Evolutionary conservation across 2,329 filamentous ascomycete genomes (phyloP), one percentile per base, ranked within the genome.

Genomic region (Pseudocercospora musae): DNA sequence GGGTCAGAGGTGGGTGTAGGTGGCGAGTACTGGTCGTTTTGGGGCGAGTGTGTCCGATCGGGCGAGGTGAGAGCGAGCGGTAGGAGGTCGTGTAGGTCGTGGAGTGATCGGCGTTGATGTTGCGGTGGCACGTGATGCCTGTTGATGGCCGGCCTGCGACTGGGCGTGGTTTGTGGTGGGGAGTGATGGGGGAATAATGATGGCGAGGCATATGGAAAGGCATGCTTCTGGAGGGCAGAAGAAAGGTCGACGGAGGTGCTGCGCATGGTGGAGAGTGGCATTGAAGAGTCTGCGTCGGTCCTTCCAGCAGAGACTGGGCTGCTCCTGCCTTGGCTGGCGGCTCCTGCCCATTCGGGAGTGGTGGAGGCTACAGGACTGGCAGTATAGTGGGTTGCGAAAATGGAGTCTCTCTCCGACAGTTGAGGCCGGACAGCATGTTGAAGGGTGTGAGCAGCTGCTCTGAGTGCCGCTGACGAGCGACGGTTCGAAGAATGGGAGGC

Each of bases 311-410:
- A 27, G 40, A 10, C 10, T 57, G 25, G 20, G 20, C 23, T 37
- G 40, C 23, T 23, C 42, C 31, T 46, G 27, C 42, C 27, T 53
- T 58, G 52, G 23, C 33, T 54, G 58, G 46, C 5, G 33, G 21
- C 44, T 46, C 52, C 42, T 54, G 21, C 49, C 29, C 25, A 48
- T 29, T 25, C 27, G 18, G 60, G 50, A 60, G 50, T 58, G 33
- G 44, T 63, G 27, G 76, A 77, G 62, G 74, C 70, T 60, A 71
- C 72, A 66, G 81, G 80, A 70, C 81, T 79, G 62, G 79, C 78
- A 0, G 82, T 75, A 73, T 87, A 87, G 67, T 85, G 84, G 33
- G 85, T 87, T 57, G 85, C 84, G 70, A 87, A 87, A 72, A 87
- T 87, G 74, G 82, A 85, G 73, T 87, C 85, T 69, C 85, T 77